A percentile compares a stretch with the other conserved stretches of the same genome.
phyloP scores from a whole-genome alignment of 345 rosid genomes.

The Excoecaria agallocha region DNA sequence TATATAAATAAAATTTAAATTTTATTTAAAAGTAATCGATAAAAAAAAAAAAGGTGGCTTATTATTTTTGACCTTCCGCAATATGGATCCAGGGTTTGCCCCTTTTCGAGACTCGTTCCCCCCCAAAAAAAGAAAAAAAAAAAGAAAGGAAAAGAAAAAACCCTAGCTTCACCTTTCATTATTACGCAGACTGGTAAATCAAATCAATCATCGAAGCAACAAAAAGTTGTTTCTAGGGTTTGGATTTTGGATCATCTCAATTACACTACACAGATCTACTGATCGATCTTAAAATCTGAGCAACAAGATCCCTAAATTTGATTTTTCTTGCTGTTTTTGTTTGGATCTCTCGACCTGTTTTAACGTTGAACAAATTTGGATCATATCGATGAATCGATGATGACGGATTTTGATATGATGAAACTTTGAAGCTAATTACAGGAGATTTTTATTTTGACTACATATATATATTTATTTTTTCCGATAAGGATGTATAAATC shows the following conservation, averaged over 20 bases:
- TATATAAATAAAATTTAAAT: no score
- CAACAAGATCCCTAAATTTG: conserved; percentile 14
- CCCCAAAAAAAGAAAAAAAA: not conserved
- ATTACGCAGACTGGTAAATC: conserved; percentile 11
- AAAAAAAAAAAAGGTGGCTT: no score
- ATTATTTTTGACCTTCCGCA: conserved; percentile 23
- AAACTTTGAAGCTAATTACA: conserved; percentile 9
- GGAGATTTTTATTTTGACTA: not conserved
- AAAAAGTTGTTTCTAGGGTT: conserved; percentile 6
- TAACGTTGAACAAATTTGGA: not conserved
- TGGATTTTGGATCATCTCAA: conserved; percentile 18
- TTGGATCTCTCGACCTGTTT: not conserved
- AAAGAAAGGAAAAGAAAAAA: not conserved
- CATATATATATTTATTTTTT: not conserved
- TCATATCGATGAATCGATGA: conserved; percentile 9
- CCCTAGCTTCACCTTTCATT: conserved; percentile 11
- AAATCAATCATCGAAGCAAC: conserved; percentile 1
- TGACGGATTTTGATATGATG: conserved; percentile 3
- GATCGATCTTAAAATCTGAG: conserved; percentile 18
- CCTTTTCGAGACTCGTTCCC: conserved; percentile 11
- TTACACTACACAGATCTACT: conserved; percentile 12
- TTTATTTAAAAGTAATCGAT: no score
- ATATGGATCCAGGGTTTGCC: conserved; percentile 24
- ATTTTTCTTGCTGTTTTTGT: not conserved
- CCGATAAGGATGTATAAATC: conserved; percentile 56